Evolutionary conservation across 768 basidiomycete genomes (phyloP).

Genomic region (Strobilomyces dryophilus): DNA sequence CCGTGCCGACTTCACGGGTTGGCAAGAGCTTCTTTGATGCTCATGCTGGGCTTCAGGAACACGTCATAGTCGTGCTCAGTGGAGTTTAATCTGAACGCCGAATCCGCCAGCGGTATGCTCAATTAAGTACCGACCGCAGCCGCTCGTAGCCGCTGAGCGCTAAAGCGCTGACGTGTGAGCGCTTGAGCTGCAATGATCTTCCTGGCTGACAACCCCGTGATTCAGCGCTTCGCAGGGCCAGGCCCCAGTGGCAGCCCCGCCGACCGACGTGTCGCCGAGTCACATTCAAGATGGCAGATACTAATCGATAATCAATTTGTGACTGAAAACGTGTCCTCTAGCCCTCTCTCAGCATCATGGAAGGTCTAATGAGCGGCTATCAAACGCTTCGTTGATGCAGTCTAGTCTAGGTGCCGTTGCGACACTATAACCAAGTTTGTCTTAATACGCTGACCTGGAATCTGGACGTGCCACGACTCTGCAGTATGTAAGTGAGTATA

Average conservation of each 20-base stretch:
- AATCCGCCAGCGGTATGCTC: no score
- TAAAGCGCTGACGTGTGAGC: no score
- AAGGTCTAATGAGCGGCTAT: neutral
- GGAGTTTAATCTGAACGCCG: no score
- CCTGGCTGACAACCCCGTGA: neutral
- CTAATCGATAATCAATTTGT: no score
- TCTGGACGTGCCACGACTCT: neutral
- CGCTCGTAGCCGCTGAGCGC: no score
- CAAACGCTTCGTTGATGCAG: neutral
- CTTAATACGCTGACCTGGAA: neutral
- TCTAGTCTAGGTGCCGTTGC: neutral
- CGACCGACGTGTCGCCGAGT: no score
- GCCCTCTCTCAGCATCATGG: neutral
- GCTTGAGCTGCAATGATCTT: no score
- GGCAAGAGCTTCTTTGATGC: neutral
- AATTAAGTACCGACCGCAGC: no score
- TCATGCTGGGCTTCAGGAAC: no score
- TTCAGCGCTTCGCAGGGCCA: neutral
- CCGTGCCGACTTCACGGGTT: neutral
- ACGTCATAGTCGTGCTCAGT: no score
- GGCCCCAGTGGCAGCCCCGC: no score
- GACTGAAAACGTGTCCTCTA: neutral
- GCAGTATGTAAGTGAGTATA: neutral
- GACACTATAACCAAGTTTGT: slow-evolving; percentile 3
- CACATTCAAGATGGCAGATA: neutral